A percentile compares a stretch with the other conserved stretches of the same genome.
These are phyloP conservation scores for Tolypocladium tropicale DNA, from an alignment of 2,329 filamentous ascomycete species.

Conservation along the genomic window DNA sequence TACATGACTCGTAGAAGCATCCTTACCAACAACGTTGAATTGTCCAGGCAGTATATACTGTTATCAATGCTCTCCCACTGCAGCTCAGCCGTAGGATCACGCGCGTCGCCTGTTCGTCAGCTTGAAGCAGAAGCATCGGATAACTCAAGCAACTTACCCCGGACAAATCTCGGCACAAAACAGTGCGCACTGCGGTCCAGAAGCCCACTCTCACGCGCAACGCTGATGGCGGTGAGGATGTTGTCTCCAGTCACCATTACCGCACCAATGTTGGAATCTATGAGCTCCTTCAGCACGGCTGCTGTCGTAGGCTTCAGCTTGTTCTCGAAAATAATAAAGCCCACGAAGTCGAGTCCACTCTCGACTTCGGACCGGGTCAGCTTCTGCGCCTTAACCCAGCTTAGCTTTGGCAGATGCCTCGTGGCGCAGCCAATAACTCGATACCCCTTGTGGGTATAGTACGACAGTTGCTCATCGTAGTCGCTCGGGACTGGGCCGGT, in stretches of 20 bases:
- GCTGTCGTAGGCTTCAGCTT: slow-evolving; percentile 87
- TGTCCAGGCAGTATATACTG: slow-evolving; percentile 64
- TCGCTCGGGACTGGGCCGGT: slow-evolving; percentile 57
- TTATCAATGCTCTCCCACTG: slow-evolving; percentile 96
- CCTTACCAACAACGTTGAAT: slow-evolving; percentile 61
- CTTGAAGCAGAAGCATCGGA: not conserved
- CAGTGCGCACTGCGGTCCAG: slow-evolving; percentile 76
- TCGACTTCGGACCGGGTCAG: slow-evolving; percentile 84
- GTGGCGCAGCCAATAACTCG: slow-evolving; percentile 93
- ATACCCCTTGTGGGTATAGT: slow-evolving; percentile 93
- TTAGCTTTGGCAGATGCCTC: slow-evolving; percentile 77
- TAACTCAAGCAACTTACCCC: slow-evolving; percentile 39
- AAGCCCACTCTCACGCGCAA: slow-evolving; percentile 80
- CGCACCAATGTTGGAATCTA: slow-evolving; percentile 71
- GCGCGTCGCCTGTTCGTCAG: slow-evolving; percentile 47
- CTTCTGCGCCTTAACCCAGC: slow-evolving; percentile 90
- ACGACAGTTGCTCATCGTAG: slow-evolving; percentile 79
- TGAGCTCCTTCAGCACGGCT: slow-evolving; percentile 70
- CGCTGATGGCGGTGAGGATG: slow-evolving; percentile 91
- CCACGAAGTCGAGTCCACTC: slow-evolving; percentile 72
- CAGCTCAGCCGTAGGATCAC: slow-evolving; percentile 62
- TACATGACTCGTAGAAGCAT: too few relatives aligned
- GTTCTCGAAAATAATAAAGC: slow-evolving; percentile 98
- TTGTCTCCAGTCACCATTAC: slow-evolving; percentile 99
- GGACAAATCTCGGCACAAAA: slow-evolving; percentile 80